Evolutionary conservation across 1,284 basidiomycete species (phyloP).

Genomic region (Heterobasidion occidentale): DNA sequence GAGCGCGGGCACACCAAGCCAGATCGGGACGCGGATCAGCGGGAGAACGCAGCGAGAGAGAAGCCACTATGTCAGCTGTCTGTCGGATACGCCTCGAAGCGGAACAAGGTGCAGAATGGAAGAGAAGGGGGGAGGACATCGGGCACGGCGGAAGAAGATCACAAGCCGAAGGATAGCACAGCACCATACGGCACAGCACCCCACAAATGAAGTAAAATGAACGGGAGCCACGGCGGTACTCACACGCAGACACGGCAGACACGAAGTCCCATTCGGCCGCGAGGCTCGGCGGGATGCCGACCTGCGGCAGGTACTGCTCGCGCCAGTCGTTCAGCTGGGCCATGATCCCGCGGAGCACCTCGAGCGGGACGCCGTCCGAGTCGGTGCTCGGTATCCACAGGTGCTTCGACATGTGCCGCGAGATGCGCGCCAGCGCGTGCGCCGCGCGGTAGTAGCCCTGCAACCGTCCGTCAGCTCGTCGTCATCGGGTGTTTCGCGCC

Average conservation of each 20-base stretch:
- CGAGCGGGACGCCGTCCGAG: constrained; percentile 67
- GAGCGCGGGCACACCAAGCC: too few relatives aligned
- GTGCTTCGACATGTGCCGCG: constrained; percentile 69
- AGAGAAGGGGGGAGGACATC: too few relatives aligned
- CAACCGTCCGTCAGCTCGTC: neutral
- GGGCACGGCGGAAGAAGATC: too few relatives aligned
- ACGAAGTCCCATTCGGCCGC: constrained; percentile 87
- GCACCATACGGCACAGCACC: neutral
- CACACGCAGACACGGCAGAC: constrained; percentile 67
- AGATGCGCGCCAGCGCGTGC: constrained; percentile 72
- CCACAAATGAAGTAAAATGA: neutral
- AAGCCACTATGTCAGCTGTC: too few relatives aligned
- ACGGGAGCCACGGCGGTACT: constrained; percentile 15
- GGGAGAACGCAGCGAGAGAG: too few relatives aligned
- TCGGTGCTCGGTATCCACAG: constrained; percentile 74
- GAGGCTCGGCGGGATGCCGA: constrained; percentile 82
- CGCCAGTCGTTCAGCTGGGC: constrained; percentile 68
- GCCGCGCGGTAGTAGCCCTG: constrained; percentile 76
- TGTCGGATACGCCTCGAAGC: too few relatives aligned
- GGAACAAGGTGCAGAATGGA: too few relatives aligned
- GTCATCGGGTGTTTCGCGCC: too few relatives aligned
- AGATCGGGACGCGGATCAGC: too few relatives aligned
- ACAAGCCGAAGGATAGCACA: too few relatives aligned
- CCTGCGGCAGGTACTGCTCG: constrained; percentile 62
- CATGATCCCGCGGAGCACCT: constrained; percentile 52